These are phyloP conservation scores for Trichophyton benhamiae DNA, from an alignment of 2,329 filamentous ascomycete species.

Conservation along the genomic window DNA sequence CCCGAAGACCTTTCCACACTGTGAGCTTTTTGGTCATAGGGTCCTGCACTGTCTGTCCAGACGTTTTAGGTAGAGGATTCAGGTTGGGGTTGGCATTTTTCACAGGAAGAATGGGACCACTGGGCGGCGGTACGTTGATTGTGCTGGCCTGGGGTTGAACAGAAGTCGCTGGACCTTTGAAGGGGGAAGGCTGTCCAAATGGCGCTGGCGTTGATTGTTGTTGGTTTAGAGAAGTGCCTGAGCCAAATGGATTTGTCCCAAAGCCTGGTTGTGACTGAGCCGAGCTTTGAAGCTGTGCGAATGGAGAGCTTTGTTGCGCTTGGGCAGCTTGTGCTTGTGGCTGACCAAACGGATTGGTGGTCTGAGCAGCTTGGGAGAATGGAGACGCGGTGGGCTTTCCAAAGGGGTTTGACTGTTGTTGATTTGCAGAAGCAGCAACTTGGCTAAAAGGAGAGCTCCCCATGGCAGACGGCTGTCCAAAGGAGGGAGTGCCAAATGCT, in stretches of 20 bases:
- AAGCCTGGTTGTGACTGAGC: background rate
- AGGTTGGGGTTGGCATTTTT: constrained; percentile 12
- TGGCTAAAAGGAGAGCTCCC: constrained; percentile 18
- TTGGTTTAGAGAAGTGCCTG: background rate
- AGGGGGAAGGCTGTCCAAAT: constrained; percentile 20
- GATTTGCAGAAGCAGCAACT: background rate
- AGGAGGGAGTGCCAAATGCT: constrained; percentile 3
- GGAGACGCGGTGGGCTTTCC: constrained; percentile 13
- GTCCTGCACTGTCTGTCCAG: constrained; percentile 27
- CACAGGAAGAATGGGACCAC: constrained; percentile 4
- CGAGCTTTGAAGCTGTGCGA: constrained; percentile 5
- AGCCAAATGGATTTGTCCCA: background rate
- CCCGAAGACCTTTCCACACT: constrained; percentile 52
- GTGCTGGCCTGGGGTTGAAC: constrained; percentile 4
- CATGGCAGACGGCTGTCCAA: constrained; percentile 11
- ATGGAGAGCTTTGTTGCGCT: constrained; percentile 9
- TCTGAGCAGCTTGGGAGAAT: constrained; percentile 24
- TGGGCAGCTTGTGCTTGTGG: constrained; percentile 3
- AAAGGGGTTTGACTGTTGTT: constrained; percentile 6
- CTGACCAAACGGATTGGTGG: constrained; percentile 17
- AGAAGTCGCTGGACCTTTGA: constrained; percentile 17
- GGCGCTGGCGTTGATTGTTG: constrained; percentile 11
- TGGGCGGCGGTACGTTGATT: background rate
- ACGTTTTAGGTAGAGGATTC: constrained; percentile 17
- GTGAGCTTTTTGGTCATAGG: constrained; percentile 32